These are phyloP conservation scores for Celoporthe dispersa DNA, from an alignment of 2,329 filamentous ascomycete genomes.

Conservation along the genomic window DNA sequence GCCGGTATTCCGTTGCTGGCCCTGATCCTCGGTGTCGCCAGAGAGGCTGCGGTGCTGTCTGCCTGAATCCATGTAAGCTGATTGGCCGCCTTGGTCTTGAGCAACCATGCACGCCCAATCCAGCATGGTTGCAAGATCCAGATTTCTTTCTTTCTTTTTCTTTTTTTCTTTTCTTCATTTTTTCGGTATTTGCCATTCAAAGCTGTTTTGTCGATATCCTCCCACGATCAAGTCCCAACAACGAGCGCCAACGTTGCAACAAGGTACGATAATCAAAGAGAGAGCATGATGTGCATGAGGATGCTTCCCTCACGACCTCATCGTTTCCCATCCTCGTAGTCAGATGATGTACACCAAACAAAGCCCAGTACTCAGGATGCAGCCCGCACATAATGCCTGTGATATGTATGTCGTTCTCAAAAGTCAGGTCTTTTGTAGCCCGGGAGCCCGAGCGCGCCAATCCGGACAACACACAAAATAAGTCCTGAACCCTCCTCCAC, in stretches of 20 bases:
- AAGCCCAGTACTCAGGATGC: neutral
- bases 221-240: neutral
- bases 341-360: neutral
- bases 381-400: neutral
- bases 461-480: neutral
- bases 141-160: neutral
- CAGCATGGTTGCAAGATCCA: neutral
- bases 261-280: neutral
- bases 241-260: neutral
- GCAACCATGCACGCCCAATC: neutral
- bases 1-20: neutral
- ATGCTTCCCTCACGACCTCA: neutral
- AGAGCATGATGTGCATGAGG: neutral
- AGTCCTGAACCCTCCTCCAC: neutral
- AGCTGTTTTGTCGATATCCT: neutral
- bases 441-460: neutral
- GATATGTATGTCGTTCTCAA: neutral
- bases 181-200: neutral
- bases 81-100: neutral
- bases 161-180: no score
- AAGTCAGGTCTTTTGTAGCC: neutral
- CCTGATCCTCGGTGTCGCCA: neutral
- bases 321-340: neutral
- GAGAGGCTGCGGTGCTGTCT: neutral
- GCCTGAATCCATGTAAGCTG: slow-evolving; percentile 15